phyloP scores from a whole-genome alignment of 805 yeast species.

The Yarrowia keelungensis region DNA sequence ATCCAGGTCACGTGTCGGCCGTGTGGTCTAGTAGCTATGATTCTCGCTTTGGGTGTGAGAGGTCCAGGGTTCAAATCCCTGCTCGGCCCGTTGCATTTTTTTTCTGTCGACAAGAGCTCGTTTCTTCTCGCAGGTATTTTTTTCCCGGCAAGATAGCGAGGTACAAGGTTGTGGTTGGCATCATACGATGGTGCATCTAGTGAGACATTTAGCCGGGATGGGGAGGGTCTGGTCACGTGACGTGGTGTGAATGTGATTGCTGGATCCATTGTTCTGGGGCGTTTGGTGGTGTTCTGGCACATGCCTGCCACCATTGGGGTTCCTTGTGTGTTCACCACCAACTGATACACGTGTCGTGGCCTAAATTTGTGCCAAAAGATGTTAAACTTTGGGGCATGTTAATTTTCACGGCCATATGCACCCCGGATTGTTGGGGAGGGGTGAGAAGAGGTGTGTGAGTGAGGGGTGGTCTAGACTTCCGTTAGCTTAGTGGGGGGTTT shows the following conservation, averaged over 20 bases:
- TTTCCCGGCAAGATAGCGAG: constrained; percentile 4
- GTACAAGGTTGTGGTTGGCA: constrained; percentile 28
- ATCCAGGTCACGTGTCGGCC: constrained; percentile 41
- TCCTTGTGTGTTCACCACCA: constrained; percentile 1
- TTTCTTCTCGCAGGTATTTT: not conserved
- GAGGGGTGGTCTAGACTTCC: constrained; percentile 17
- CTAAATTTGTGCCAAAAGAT: constrained; percentile 4
- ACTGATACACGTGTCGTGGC: constrained; percentile 20
- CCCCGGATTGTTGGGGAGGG: constrained; percentile 38
- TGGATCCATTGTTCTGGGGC: not conserved
- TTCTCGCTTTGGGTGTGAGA: constrained; percentile 48
- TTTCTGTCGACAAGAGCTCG: no score
- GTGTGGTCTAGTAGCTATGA: constrained; percentile 48
- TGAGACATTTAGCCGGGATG: constrained; percentile 23
- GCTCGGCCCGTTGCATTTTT: constrained; percentile 44
- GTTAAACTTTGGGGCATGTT: constrained; percentile 22
- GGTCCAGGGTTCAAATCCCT: constrained; percentile 48
- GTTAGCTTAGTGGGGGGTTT: not conserved
- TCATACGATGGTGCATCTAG: constrained; percentile 22
- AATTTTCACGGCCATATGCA: constrained; percentile 35
- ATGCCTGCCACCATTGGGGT: not conserved
- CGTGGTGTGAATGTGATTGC: not conserved
- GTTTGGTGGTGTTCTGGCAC: no score
- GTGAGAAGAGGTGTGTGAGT: not conserved
- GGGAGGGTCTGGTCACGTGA: not conserved